Percentiles rank a stretch among this genome's conserved stretches.
Evolutionary conservation across 192 early-diverging fungal species (phyloP).

Genomic region (Thamnidium elegans): DNA sequence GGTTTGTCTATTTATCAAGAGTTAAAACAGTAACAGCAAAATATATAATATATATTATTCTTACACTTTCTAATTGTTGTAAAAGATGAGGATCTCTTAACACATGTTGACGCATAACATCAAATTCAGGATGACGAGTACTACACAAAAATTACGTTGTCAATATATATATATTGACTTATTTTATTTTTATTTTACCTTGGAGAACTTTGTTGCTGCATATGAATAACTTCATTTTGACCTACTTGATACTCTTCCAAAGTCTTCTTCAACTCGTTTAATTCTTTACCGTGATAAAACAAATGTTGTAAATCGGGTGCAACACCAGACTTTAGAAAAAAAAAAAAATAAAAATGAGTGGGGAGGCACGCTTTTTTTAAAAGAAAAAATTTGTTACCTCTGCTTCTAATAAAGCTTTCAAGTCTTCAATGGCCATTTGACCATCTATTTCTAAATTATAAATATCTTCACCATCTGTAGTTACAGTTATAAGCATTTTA

Average conservation of each 20-base stretch:
- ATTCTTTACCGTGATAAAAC: slow-evolving; percentile 60
- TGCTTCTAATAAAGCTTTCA: slow-evolving; percentile 83
- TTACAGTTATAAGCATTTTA: slow-evolving; percentile 57
- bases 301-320: slow-evolving; percentile 62
- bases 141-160: neutral
- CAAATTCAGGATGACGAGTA: slow-evolving; percentile 28
- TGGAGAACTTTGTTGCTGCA: slow-evolving; percentile 35
- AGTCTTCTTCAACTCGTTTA: slow-evolving; percentile 60
- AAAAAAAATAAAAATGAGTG: slow-evolving; percentile 5
- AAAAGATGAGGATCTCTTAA: slow-evolving; percentile 57
- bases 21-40: neutral
- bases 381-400: slow-evolving; percentile 49
- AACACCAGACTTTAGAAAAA: slow-evolving; percentile 53
- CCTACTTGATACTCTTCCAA: slow-evolving; percentile 63
- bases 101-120: slow-evolving; percentile 59
- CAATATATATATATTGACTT: neutral
- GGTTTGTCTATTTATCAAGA: slow-evolving; percentile 46
- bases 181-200: neutral
- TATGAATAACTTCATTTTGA: slow-evolving; percentile 73
- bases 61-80: slow-evolving; percentile 57
- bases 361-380: neutral
- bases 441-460: slow-evolving; percentile 68
- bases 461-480: slow-evolving; percentile 56
- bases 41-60: neutral
- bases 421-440: slow-evolving; percentile 72